Conservation (phyloP, 139 green algal genomes). For the Spirogloea muscicola region DNA sequence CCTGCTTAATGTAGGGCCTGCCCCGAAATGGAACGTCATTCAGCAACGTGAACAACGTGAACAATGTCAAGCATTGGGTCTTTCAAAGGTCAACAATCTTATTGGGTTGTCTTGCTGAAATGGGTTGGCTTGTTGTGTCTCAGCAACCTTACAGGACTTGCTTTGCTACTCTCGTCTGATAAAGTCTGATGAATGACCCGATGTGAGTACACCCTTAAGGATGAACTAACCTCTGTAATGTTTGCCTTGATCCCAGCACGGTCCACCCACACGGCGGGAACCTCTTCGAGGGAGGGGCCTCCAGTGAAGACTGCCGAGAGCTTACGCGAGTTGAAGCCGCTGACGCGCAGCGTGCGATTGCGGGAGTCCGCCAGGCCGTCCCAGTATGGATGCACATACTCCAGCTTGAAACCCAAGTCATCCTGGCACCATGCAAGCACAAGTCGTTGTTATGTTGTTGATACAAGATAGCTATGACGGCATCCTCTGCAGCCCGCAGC, state of each 20-base stretch:
- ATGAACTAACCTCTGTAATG: constrained; percentile 51
- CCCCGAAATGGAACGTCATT: too few relatives aligned
- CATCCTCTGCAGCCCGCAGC: too few relatives aligned
- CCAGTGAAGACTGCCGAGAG: constrained; percentile 81
- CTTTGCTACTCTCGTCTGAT: not conserved
- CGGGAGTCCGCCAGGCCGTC: constrained; percentile 53
- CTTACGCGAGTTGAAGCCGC: constrained; percentile 70
- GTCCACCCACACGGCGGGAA: constrained; percentile 89
- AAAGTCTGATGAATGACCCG: not conserved
- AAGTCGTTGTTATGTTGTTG: too few relatives aligned
- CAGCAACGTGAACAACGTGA: too few relatives aligned
- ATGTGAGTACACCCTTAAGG: not conserved
- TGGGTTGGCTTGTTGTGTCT: not conserved
- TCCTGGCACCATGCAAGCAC: too few relatives aligned
- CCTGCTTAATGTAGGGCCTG: not conserved
- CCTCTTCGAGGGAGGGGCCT: constrained; percentile 68
- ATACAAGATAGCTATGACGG: too few relatives aligned
- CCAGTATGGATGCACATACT: constrained; percentile 64
- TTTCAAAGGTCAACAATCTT: not conserved
- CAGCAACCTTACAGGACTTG: not conserved
- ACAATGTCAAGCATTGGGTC: too few relatives aligned
- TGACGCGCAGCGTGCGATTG: constrained; percentile 41
- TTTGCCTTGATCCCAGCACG: constrained; percentile 76
- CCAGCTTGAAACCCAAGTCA: constrained; percentile 66
- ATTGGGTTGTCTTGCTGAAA: too few relatives aligned